Conservation (phyloP, 2,329 filamentous ascomycete genomes). For the Apiospora aurea region DNA sequence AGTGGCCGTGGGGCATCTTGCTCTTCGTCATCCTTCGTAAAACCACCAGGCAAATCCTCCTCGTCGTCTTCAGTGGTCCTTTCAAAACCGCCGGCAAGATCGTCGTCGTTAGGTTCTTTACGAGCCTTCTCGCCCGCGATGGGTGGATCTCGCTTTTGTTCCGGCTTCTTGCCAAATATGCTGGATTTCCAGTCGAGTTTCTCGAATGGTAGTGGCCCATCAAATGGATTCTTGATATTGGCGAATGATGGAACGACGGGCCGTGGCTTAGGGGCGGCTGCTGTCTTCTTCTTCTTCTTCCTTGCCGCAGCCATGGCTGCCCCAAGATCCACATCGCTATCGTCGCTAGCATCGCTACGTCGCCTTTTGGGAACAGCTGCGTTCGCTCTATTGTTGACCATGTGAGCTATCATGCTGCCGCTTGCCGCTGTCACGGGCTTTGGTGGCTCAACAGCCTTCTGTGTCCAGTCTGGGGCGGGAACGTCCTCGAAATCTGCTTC, state of each 20-base stretch:
- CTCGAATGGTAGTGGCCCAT: constrained; percentile 89
- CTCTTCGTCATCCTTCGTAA: constrained; percentile 59
- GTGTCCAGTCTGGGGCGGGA: constrained; percentile 61
- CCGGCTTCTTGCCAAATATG: constrained; percentile 57
- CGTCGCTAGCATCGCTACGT: constrained; percentile 65
- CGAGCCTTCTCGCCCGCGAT: background rate
- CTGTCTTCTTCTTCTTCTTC: constrained; percentile 61
- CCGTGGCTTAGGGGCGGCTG: constrained; percentile 32
- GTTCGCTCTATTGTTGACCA: constrained; percentile 77
- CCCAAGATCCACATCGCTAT: constrained; percentile 82
- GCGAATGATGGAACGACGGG: constrained; percentile 45
- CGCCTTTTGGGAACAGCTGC: constrained; percentile 60
- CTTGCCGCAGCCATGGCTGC: constrained; percentile 77
- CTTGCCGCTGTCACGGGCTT: constrained; percentile 59
- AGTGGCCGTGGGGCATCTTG: constrained; percentile 58
- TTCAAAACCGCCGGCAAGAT: constrained; percentile 50
- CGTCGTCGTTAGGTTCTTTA: constrained; percentile 31
- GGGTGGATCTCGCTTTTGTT: constrained; percentile 21
- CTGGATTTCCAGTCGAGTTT: constrained; percentile 76
- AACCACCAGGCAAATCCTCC: constrained; percentile 68
- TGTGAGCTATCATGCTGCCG: constrained; percentile 72
- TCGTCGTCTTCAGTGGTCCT: constrained; percentile 42
- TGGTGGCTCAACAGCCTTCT: constrained; percentile 58
- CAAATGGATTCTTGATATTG: constrained; percentile 69
- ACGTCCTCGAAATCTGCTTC: constrained; percentile 59